phyloP scores from a whole-genome alignment of 345 rosid genomes.

The Sonneratia caseolaris region DNA sequence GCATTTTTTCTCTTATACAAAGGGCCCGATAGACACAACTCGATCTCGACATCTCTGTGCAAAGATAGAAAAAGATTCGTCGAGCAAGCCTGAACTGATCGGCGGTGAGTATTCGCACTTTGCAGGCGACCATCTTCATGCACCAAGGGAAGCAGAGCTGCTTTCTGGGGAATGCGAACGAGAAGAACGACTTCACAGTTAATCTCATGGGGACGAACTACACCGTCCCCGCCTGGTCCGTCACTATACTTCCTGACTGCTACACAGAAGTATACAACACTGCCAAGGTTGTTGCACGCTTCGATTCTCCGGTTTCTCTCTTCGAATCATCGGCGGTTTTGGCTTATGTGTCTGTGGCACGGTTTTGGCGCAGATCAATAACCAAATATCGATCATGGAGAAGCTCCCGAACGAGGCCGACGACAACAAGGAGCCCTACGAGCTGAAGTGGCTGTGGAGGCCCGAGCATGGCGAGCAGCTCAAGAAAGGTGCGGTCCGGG shows the following conservation, averaged over 20 bases:
- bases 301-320: too few relatives aligned
- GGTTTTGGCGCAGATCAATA: conserved; percentile 15
- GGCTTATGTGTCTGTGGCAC: too few relatives aligned
- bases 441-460: conserved; percentile 27
- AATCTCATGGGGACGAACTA: not conserved
- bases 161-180: conserved; percentile 18
- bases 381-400: conserved; percentile 22
- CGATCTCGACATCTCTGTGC: too few relatives aligned
- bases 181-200: not conserved
- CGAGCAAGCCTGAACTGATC: too few relatives aligned
- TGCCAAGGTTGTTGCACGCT: conserved; percentile 19
- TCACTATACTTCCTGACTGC: conserved; percentile 5
- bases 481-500: not conserved
- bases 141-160: conserved; percentile 24
- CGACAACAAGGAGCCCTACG: conserved; percentile 15
- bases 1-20: not conserved
- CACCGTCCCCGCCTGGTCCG: conserved; percentile 4
- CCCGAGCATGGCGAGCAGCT: conserved; percentile 12
- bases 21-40: too few relatives aligned
- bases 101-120: not conserved
- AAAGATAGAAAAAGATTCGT: too few relatives aligned
- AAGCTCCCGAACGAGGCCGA: conserved; percentile 13
- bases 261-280: conserved; percentile 30
- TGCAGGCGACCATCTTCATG: conserved; percentile 21
- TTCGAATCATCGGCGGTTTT: too few relatives aligned